Percentiles rank a stretch among this genome's conserved stretches.
Evolutionary conservation across 306 rosid species (phyloP).

Genomic region (Malus sylvestris): DNA sequence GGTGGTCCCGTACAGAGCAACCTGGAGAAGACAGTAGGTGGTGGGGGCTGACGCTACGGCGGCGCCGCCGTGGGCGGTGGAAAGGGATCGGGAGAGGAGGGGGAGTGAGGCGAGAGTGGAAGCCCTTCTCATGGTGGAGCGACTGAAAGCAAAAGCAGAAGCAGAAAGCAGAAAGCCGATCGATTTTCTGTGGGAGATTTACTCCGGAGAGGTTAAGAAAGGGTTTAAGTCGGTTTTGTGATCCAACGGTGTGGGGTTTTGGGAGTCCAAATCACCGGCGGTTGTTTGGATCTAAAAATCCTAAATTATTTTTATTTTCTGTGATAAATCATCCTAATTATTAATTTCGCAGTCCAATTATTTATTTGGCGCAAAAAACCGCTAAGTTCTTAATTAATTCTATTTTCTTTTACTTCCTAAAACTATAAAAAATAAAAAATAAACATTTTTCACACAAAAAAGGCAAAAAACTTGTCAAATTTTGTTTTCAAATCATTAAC

Average conservation of each 20-base stretch:
- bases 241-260: neutral
- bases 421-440: too few relatives aligned
- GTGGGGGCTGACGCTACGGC: constrained; percentile 10
- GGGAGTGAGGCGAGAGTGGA: constrained; percentile 34
- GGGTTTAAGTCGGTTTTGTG: constrained; percentile 21
- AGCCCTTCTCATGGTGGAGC: constrained; percentile 56
- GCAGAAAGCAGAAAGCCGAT: neutral
- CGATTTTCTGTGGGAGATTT: constrained; percentile 9
- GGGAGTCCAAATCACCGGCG: neutral
- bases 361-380: neutral
- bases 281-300: neutral
- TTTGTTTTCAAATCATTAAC: too few relatives aligned
- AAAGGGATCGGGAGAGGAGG: constrained; percentile 42
- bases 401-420: too few relatives aligned
- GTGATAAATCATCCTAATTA: neutral
- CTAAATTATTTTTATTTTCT: neutral
- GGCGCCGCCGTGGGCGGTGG: constrained; percentile 35
- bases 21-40: constrained; percentile 41
- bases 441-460: too few relatives aligned
- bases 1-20: constrained; percentile 38
- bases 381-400: neutral
- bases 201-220: neutral
- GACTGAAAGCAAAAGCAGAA: neutral
- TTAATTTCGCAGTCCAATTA: neutral
- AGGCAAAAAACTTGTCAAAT: too few relatives aligned